Conservation (phyloP, 1,284 basidiomycete species). For the Sphaerobolus stellatus region DNA sequence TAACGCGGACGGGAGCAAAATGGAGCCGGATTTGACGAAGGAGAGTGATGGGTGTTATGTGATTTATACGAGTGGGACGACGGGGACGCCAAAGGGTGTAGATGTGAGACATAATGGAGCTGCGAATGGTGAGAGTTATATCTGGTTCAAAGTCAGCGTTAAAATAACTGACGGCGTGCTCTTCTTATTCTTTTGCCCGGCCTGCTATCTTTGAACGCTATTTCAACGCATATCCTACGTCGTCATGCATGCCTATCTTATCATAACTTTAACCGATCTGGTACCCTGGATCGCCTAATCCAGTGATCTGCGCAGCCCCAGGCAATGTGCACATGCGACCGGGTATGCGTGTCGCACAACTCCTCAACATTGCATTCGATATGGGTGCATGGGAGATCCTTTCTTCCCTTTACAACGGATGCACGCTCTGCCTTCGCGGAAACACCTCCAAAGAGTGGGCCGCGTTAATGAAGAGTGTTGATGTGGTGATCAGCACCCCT, state of each 20-base stretch:
- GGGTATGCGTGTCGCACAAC: slow-evolving; percentile 21
- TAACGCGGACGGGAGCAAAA: slow-evolving; percentile 30
- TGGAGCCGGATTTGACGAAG: slow-evolving; percentile 33
- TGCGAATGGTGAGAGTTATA: slow-evolving; percentile 19
- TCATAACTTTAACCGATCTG: too few relatives aligned
- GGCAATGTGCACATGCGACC: slow-evolving; percentile 22
- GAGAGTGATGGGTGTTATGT: slow-evolving; percentile 17
- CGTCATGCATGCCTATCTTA: too few relatives aligned
- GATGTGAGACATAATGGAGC: slow-evolving; percentile 20
- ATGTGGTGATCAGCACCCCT: slow-evolving; percentile 22
- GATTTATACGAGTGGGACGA: slow-evolving; percentile 24
- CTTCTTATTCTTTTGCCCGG: not conserved
- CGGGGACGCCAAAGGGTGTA: slow-evolving; percentile 21
- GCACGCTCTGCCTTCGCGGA: slow-evolving; percentile 21
- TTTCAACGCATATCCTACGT: too few relatives aligned
- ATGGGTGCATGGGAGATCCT: slow-evolving; percentile 25
- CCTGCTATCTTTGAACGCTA: not conserved
- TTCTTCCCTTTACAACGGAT: slow-evolving; percentile 20
- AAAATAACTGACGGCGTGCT: not conserved
- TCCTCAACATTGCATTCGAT: slow-evolving; percentile 24
- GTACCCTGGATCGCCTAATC: too few relatives aligned
- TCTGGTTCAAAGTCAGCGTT: not conserved
- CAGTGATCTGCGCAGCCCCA: slow-evolving; percentile 17
- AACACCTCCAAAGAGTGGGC: slow-evolving; percentile 19
- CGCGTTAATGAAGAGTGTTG: slow-evolving; percentile 16